Percentiles rank a stretch among this genome's conserved stretches.
Evolutionary conservation across 202 grass and related monocot species (phyloP).

Genomic region (Schoenoplectus triqueter): DNA sequence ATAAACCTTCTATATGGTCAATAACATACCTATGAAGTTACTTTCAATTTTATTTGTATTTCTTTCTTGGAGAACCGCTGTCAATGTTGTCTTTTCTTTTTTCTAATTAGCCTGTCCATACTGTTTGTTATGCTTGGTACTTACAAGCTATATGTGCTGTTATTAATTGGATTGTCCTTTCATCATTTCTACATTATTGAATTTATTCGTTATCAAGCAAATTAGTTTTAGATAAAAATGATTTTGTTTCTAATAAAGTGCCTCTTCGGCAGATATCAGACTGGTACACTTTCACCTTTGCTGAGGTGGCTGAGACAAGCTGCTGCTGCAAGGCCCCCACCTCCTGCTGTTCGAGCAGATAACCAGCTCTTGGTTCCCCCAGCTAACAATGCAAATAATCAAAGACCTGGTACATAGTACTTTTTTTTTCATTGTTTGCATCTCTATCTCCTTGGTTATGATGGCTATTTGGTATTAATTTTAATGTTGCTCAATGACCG

Average conservation of each 20-base stretch:
- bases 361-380: slow-evolving; percentile 51
- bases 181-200: neutral
- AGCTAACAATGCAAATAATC: slow-evolving; percentile 56
- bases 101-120: neutral
- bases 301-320: slow-evolving; percentile 69
- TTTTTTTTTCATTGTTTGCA: slow-evolving; percentile 19
- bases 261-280: slow-evolving; percentile 58
- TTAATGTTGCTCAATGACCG: neutral
- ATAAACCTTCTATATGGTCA: too few relatives aligned
- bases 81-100: neutral
- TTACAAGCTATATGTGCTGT: neutral
- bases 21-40: neutral
- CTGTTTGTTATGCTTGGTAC: neutral
- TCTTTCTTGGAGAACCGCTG: neutral
- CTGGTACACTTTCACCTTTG: slow-evolving; percentile 70
- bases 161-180: neutral
- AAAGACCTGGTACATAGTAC: slow-evolving; percentile 58
- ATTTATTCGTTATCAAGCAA: neutral
- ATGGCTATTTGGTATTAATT: neutral
- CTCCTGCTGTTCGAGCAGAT: slow-evolving; percentile 48
- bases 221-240: slow-evolving; percentile 13
- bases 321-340: slow-evolving; percentile 57
- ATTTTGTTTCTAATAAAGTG: slow-evolving; percentile 26
- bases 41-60: neutral
- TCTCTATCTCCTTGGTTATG: slow-evolving; percentile 4